Percentiles rank a stretch among this genome's conserved stretches.
These are phyloP conservation scores for Naumovozyma castellii DNA, from an alignment of 805 yeast genomes.

Conservation along the genomic window DNA sequence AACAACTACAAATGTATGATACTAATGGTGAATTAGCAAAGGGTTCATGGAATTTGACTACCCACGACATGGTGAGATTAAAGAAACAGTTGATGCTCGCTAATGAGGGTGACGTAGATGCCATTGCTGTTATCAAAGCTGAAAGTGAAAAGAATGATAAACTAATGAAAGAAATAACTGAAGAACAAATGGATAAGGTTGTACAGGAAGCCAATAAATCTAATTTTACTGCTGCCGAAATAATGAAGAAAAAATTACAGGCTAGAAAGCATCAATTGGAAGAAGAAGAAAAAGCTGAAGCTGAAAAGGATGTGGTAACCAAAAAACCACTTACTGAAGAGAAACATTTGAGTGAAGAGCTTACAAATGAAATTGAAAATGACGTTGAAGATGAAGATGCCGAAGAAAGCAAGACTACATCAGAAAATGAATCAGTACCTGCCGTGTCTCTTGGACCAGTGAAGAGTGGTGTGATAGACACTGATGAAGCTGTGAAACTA, in stretches of 20 bases:
- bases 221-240: slow-evolving; percentile 39
- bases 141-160: slow-evolving; percentile 28
- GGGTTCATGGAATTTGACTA: slow-evolving; percentile 55
- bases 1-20: slow-evolving; percentile 67
- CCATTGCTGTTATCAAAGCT: slow-evolving; percentile 51
- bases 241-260: slow-evolving; percentile 30
- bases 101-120: slow-evolving; percentile 57
- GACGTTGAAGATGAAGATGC: slow-evolving; percentile 13
- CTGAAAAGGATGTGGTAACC: slow-evolving; percentile 1
- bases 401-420: slow-evolving; percentile 8
- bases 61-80: slow-evolving; percentile 60
- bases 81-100: slow-evolving; percentile 58
- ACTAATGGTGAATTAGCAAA: slow-evolving; percentile 64
- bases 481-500: slow-evolving; percentile 49
- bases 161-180: slow-evolving; percentile 19
- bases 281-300: slow-evolving; percentile 18
- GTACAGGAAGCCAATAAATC: slow-evolving; percentile 31
- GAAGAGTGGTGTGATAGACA: slow-evolving; percentile 32
- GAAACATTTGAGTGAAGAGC: slow-evolving; percentile 15
- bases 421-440: neutral
- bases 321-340: slow-evolving; percentile 16
- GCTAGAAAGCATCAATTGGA: slow-evolving; percentile 22
- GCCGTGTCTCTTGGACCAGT: slow-evolving; percentile 22
- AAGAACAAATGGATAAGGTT: slow-evolving; percentile 24
- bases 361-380: slow-evolving; percentile 18